Percentiles rank a stretch among this genome's conserved stretches.
Evolutionary conservation across 139 green algal genomes (phyloP).

Genomic region (Picochlorum sp.): DNA sequence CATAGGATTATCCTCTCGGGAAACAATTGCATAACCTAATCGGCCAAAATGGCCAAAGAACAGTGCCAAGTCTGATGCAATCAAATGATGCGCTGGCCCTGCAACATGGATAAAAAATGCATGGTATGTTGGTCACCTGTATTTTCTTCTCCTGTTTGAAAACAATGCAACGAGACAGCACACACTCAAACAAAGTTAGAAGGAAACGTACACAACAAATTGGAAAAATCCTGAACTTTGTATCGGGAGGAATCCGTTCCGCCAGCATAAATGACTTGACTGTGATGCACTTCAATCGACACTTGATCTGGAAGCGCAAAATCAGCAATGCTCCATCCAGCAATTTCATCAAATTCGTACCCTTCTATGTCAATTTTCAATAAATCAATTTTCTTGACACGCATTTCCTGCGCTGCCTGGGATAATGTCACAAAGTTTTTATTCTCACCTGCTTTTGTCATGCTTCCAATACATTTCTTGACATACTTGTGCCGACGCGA

Average conservation of each 20-base stretch:
- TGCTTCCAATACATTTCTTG: slow-evolving; percentile 9
- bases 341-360: slow-evolving; percentile 15
- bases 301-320: slow-evolving; percentile 6
- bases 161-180: too few relatives aligned
- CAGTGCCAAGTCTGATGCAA: slow-evolving; percentile 9
- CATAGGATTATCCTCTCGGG: slow-evolving; percentile 17
- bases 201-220: not conserved
- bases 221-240: not conserved
- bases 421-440: slow-evolving; percentile 5
- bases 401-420: not conserved
- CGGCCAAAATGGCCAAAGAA: slow-evolving; percentile 17
- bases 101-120: not conserved
- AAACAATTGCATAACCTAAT: slow-evolving; percentile 19
- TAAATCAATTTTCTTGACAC: not conserved
- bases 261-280: slow-evolving; percentile 3
- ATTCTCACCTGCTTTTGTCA: slow-evolving; percentile 1
- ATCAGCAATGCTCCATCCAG: slow-evolving; percentile 7
- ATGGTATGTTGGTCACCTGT: too few relatives aligned
- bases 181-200: too few relatives aligned
- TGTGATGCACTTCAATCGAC: slow-evolving; percentile 11
- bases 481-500: slow-evolving; percentile 1
- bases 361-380: slow-evolving; percentile 27
- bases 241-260: not conserved
- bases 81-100: slow-evolving; percentile 16
- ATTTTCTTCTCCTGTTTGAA: too few relatives aligned